These are phyloP conservation scores for Danielia oregonensis DNA, from an alignment of 805 yeast species.

Conservation along the genomic window DNA sequence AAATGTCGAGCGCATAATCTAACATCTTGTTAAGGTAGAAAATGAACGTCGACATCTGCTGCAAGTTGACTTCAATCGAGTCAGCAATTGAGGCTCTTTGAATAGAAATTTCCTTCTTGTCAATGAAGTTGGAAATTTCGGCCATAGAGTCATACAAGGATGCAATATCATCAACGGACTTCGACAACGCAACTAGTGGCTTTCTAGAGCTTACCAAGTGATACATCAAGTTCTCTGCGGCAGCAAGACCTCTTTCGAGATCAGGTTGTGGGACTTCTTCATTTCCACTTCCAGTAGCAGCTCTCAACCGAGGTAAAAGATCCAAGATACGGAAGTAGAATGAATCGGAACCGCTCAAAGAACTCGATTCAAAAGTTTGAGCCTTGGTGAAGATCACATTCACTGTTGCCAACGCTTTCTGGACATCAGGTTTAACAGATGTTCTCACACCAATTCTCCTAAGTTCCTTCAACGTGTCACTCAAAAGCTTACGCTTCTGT, in stretches of 20 bases:
- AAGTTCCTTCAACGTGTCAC: constrained; percentile 72
- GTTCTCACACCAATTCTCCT: constrained; percentile 73
- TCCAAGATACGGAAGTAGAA: constrained; percentile 73
- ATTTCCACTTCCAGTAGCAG: constrained; percentile 54
- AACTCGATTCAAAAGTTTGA: constrained; percentile 37
- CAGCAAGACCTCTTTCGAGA: constrained; percentile 72
- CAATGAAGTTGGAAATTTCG: constrained; percentile 9
- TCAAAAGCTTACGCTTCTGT: constrained; percentile 76
- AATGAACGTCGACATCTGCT: constrained; percentile 9
- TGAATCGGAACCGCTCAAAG: constrained; percentile 40
- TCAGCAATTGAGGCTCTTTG: constrained; percentile 14
- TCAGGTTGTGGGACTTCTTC: constrained; percentile 76
- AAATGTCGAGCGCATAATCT: constrained; percentile 11
- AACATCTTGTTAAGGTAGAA: constrained; percentile 8
- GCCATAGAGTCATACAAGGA: constrained; percentile 11
- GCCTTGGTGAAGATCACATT: constrained; percentile 58
- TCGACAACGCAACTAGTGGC: constrained; percentile 38
- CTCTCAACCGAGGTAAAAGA: constrained; percentile 72
- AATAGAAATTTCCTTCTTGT: constrained; percentile 9
- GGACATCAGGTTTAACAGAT: constrained; percentile 62
- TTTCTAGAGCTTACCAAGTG: constrained; percentile 52
- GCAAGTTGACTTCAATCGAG: constrained; percentile 17
- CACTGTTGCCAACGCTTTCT: constrained; percentile 57
- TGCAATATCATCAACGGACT: constrained; percentile 14
- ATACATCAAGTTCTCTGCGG: constrained; percentile 65